Base-by-base conservation (phyloP, 768 basidiomycete genomes). In the Amanita rimosa region DNA sequence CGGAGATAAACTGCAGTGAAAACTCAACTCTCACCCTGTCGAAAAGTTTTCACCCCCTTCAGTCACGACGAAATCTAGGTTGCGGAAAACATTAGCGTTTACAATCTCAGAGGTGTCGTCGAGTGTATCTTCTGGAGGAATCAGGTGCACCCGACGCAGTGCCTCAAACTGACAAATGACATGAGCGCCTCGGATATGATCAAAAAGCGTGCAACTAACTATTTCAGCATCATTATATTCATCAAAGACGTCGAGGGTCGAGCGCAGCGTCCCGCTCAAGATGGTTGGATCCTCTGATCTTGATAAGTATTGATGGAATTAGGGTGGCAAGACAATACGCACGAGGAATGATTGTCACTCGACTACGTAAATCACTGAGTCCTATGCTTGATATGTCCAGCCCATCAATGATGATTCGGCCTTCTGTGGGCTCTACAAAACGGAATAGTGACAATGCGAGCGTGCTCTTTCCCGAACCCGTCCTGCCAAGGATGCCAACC, bases 21-120 rank as follows among this genome's bases (percentile, higher is more conserved):
- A 24, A 29, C 21, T 29, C 6, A 35, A 16, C 14, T 16, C 72
- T 40, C 50, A 85, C 83, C 85, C 86, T 6, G 85, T 84, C 0
- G 85, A 89, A 61, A 93, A 92, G 66, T 92, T 94, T 16, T 94
- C 91, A 14, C 87, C 88, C 1, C 85, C 86, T 66, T 93, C 89
- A 1, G 83, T 82, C 2, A 89, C 84, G 6, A 72, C 55, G 0
- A 80, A 83, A 52, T 90, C 85, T 5, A 89, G 67, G 56, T 82
- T 77, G 16, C 81, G 76, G 75, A 88, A 88, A 3, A 86, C 76
- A 51, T 91, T 91, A 26, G 60, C 69, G 52, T 91, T 91, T 49
- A 86, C 65, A 13, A 63, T 68, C 6, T 72, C 68, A 6, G 62
- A 61, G 10, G 64, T 70, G 53, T 75, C 75, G 26, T 65, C 74